Base-by-base conservation (phyloP, 164 flowering plant genomes). In the Platanus orientalis region DNA sequence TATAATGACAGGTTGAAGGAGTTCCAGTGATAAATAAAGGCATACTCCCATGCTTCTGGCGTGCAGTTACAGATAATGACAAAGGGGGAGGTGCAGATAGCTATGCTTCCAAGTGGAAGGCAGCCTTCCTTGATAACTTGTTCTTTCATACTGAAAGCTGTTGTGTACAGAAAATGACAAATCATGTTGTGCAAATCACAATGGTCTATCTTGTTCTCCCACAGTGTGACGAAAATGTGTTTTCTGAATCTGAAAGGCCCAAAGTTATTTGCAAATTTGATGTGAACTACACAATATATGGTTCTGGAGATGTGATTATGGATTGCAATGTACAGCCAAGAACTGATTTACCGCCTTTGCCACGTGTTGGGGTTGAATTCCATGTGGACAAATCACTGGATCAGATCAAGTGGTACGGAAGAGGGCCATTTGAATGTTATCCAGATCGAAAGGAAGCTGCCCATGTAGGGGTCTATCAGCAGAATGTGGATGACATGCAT, bases 31-130 rank as follows among this genome's bases (percentile, higher is more conserved):
- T 94, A 83, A 71, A 55, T 30, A 82, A 76, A 49, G 97, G 96
- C 50, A 74, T 91, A 42, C 14, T 79, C 23, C 99, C 99, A 25
- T 91, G 96, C 86, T 86, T 94, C 63, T 94, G 99, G 99, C 72
- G 99, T 62, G 99, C 99, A 51, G 96, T 93, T 6, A 94, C 92
- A 12, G 99, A 94, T 66, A 94, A 94, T 69, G 99, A 94, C 78
- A 89, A 86, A 68, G 99, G 98, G 14, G 98, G 97, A 62, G 89
- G 66, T 23, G 54, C 58, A 49, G 39, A 67, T 52, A 88, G 97
- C 79, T 89, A 94, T 63, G 71, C 74, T 23, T 78, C 90, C 23
- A 79, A 62, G 71, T 94, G 99, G 99, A 85, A 81, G 71, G 82
- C 80, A 58, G 84, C 92, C 29, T 67, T 58, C 58, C 78, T 94